Conservation (phyloP, 2,329 filamentous ascomycete species). For the Pseudogymnoascus sp. region DNA sequence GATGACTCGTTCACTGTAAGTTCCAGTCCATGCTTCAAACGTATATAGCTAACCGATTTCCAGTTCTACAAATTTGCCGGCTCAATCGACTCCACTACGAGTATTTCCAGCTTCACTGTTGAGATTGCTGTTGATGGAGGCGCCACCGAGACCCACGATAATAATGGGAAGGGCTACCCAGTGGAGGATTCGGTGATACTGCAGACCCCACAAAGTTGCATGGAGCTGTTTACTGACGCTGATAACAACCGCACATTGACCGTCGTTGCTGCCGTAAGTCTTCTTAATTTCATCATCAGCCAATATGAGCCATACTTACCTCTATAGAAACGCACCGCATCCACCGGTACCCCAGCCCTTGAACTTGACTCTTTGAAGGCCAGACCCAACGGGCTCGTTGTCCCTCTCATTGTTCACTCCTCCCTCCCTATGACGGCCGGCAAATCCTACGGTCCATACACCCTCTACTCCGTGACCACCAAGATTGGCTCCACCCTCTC, state of each 20-base stretch:
- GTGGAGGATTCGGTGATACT: slow-evolving; percentile 49
- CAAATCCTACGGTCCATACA: slow-evolving; percentile 21
- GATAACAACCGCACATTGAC: slow-evolving; percentile 17
- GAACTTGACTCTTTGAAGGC: slow-evolving; percentile 20
- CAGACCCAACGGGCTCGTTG: slow-evolving; percentile 16
- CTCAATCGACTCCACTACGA: slow-evolving; percentile 47
- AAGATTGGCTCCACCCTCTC: slow-evolving; percentile 14
- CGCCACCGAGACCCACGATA: slow-evolving; percentile 41
- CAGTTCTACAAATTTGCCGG: slow-evolving; percentile 26
- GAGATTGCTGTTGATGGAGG: slow-evolving; percentile 43
- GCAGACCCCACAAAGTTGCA: slow-evolving; percentile 51
- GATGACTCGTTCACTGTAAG: slow-evolving; percentile 53
- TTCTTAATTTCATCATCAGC: not conserved
- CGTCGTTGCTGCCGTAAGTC: slow-evolving; percentile 24
- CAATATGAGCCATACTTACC: not conserved
- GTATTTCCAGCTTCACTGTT: slow-evolving; percentile 56
- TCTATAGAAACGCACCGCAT: slow-evolving; percentile 16
- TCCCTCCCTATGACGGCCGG: slow-evolving; percentile 20
- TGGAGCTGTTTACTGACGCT: slow-evolving; percentile 24
- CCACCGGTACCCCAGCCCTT: slow-evolving; percentile 16
- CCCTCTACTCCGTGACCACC: slow-evolving; percentile 21
- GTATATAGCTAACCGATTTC: slow-evolving; percentile 11
- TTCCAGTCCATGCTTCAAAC: slow-evolving; percentile 36
- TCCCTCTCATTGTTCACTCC: slow-evolving; percentile 18
- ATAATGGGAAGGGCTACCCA: slow-evolving; percentile 50